Evolutionary conservation across 495 filamentous ascomycete genomes (phyloP), one percentile per base, ranked within the genome.

Genomic region (Trichoderma gamsii): DNA sequence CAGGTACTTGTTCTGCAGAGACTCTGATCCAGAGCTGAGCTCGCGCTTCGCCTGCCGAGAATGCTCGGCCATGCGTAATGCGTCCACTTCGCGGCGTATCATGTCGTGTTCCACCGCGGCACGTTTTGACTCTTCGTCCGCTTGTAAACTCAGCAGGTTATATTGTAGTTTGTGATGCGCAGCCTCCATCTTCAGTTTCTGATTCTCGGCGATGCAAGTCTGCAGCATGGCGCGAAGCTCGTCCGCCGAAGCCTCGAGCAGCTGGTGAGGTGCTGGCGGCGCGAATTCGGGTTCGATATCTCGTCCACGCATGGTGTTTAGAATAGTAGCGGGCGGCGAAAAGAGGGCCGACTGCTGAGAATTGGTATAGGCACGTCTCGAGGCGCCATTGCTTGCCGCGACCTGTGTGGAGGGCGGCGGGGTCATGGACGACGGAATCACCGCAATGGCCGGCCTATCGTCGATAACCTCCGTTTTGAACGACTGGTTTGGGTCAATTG

Each of bases 141-240:
- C 94, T 72, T 96, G 91, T 65, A 98, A 91, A 64, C 83, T 88
- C 27, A 97, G 84, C 69, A 99, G 83, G 72, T 88, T 92, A 73
- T 95, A 92, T 75, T 97, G 94, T 63, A 99, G 79, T 73, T 95
- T 96, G 81, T 96, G 89, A 74, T 99, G 95, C 29, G 96, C 88
- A 1, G 91, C 89, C 61, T 90, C 89, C 82, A 92, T 91, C 64
- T 92, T 90, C 65, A 94, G 85, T 41, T 78, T 81, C 44, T 81
- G 79, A 64, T 89, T 82, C 66, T 88, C 84, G 5, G 84, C 80
- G n/a, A 84, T 71, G 38, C 79, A 79, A 4, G 77, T 77, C 66
- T 82, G 77, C n/a, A 85, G 71, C 79, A 85, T 81, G 65, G 71
- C 72, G 9, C 87, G 85, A 64, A 92, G 82, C 69, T 88, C 85